phyloP scores from a whole-genome alignment of 306 rosid genomes.

The Glycine soja region DNA sequence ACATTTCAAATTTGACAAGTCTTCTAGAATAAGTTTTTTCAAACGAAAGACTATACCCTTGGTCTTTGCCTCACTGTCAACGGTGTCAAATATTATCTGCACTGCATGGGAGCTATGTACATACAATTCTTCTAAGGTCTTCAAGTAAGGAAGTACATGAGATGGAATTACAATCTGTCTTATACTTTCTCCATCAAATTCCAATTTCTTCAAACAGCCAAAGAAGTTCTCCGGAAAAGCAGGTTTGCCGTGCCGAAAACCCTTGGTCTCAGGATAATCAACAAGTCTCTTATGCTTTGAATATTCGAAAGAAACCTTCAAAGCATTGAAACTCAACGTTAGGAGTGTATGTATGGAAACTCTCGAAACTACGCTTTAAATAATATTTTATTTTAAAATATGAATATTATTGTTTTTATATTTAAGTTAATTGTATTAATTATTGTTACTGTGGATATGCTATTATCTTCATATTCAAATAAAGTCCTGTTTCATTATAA shows the following conservation, averaged over 20 bases:
- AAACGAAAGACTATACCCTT: background rate
- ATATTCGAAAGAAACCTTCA: background rate
- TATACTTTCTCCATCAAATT: background rate
- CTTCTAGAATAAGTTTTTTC: background rate
- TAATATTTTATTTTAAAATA: too few species aligned
- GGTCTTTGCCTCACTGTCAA: background rate
- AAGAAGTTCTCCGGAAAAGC: background rate
- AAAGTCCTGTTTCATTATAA: too few species aligned
- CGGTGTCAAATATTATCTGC: background rate
- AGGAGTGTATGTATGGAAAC: background rate
- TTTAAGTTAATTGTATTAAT: too few species aligned
- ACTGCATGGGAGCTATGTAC: background rate
- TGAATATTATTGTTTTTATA: too few species aligned
- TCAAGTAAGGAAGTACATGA: slow-evolving; percentile 9
- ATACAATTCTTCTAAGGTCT: background rate
- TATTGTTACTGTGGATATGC: too few species aligned
- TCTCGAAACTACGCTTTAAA: too few species aligned
- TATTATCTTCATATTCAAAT: too few species aligned
- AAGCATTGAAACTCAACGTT: background rate
- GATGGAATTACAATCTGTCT: slow-evolving; percentile 4
- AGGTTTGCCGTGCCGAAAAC: background rate
- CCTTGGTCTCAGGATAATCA: background rate
- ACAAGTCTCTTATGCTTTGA: background rate
- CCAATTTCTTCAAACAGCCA: background rate
- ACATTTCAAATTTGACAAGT: background rate